Base-by-base conservation (phyloP, 208 protist species). In the Leishmania aethiopica region DNA sequence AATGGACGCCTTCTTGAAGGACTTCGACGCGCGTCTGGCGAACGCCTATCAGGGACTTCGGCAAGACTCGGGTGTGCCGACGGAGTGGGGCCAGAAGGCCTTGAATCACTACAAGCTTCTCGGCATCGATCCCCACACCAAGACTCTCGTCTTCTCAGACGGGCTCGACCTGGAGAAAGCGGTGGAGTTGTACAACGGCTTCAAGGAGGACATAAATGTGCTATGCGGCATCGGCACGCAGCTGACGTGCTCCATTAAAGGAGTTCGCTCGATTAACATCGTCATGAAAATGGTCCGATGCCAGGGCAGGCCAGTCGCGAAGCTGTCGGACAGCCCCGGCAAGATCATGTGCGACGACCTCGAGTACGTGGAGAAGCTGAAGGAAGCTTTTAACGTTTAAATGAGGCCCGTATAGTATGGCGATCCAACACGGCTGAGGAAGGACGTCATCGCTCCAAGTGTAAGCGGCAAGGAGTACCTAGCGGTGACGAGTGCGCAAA, bases 231-330 rank as follows among this genome's bases (percentile, higher is more conserved):
- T 97, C 35, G 94, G 94, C 35, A 97, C 94, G 25, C 91, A 96
- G 78, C 88, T 97, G 28, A 96, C 93, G 28, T 97, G 94, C 89
- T 90, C 89, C 72, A 95, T 97, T 66, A 86, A 92, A 19, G 89
- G 89, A 35, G 92, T 96, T 25, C 77, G 78, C 32, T 81, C 92
- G 66, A 87, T 97, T 74, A 97, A 96, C 82, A 96, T 96, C 74
- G 94, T 97, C n/a, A 90, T 97, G 45, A 97, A 97, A 85, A 97
- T 97, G 94, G 91, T 95, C 64, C 88, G 91, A 70, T 97, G 93
- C 86, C 91, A 97, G 82, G 93, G 93, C 42, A 90, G 85, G 66
- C 94, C 94, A 4, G 94, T 97, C 25, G 94, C 94, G 64, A 97
- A 97, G 87, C 79, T 97, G 60, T 97, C 94, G 5, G 94, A 97